These are phyloP conservation scores for Fonsecaea multimorphosa DNA, from an alignment of 2,329 filamentous ascomycete species.

Conservation along the genomic window DNA sequence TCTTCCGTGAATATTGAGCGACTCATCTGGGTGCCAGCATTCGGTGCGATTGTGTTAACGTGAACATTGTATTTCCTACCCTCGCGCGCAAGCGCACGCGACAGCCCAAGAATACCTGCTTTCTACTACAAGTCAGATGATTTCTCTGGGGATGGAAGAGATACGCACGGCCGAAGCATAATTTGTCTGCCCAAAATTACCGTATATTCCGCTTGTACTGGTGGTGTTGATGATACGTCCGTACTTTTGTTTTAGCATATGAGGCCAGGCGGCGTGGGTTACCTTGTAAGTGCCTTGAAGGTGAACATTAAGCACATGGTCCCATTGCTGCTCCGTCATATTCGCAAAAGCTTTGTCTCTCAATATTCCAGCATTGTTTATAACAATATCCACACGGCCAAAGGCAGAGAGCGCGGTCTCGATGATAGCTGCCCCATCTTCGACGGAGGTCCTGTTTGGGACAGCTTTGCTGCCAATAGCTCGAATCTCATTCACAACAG, in stretches of 20 bases:
- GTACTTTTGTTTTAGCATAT: constrained; percentile 98
- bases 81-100: constrained; percentile 88
- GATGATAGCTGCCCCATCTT: constrained; percentile 88
- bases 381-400: constrained; percentile 89
- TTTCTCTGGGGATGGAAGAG: too few relatives aligned
- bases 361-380: constrained; percentile 98
- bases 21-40: constrained; percentile 95
- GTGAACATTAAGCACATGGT: constrained; percentile 90
- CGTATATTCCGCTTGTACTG: constrained; percentile 95
- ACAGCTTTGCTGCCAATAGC: constrained; percentile 86
- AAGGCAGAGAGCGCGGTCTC: constrained; percentile 92
- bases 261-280: constrained; percentile 96
- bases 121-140: constrained; percentile 61
- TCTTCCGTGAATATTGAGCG: constrained; percentile 93
- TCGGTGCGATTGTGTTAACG: constrained; percentile 97
- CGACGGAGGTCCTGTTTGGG: constrained; percentile 89
- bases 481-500: constrained; percentile 89
- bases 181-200: constrained; percentile 98
- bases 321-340: constrained; percentile 95
- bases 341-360: constrained; percentile 97
- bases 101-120: constrained; percentile 93
- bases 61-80: constrained; percentile 97
- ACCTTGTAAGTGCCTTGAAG: constrained; percentile 94
- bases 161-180: constrained; percentile 81
- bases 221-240: constrained; percentile 96